Evolutionary conservation across 2,329 filamentous ascomycete species (phyloP).

Genomic region (Rhinocladiella similis): DNA sequence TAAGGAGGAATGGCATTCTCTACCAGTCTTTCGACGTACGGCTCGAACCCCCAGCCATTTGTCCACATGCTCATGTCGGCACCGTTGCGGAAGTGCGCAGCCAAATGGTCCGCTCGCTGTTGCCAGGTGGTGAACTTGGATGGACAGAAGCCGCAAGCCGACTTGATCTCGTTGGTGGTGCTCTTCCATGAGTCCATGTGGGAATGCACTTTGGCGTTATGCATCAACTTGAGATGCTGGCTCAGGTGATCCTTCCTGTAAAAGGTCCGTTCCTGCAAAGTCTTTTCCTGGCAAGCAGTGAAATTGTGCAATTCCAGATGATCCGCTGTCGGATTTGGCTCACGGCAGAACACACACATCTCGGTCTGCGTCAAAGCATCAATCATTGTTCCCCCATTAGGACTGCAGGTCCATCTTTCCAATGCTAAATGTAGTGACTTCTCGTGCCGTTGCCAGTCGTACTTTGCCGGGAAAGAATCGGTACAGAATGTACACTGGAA

Average conservation of each 20-base stretch:
- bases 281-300: conserved; percentile 60
- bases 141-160: conserved; percentile 38
- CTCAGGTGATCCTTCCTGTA: conserved; percentile 60
- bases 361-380: conserved; percentile 21
- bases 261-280: conserved; percentile 58
- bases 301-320: conserved; percentile 63
- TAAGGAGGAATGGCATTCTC: conserved; percentile 40
- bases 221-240: conserved; percentile 58
- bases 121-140: conserved; percentile 34
- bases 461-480: conserved; percentile 58
- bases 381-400: conserved; percentile 55
- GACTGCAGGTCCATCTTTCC: conserved; percentile 62
- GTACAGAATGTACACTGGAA: conserved; percentile 62
- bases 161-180: conserved; percentile 51
- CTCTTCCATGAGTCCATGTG: conserved; percentile 57
- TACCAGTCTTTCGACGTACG: conserved; percentile 33
- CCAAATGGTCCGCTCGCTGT: conserved; percentile 40
- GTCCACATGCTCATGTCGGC: conserved; percentile 40
- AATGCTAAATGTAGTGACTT: conserved; percentile 58
- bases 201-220: conserved; percentile 50
- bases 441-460: conserved; percentile 61
- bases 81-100: conserved; percentile 41
- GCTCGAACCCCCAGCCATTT: conserved; percentile 42
- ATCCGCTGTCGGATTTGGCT: conserved; percentile 52
- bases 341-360: conserved; percentile 61